Evolutionary conservation across 208 protist genomes (phyloP).

Genomic region (Trypanosoma vivax): DNA sequence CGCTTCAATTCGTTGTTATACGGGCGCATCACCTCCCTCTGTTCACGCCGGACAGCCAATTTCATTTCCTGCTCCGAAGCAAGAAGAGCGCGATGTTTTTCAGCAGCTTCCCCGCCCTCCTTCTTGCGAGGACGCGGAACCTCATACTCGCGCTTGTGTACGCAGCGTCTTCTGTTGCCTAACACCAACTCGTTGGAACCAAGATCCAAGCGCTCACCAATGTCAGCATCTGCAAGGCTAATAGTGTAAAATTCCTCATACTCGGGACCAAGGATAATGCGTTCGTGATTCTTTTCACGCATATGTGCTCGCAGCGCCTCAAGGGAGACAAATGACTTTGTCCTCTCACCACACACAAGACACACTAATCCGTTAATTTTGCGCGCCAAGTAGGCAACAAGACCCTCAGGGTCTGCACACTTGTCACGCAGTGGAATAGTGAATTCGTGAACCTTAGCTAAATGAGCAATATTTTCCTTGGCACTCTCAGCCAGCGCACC

Average conservation of each 20-base stretch:
- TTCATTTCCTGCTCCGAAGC: constrained; percentile 49
- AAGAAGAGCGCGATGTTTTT: constrained; percentile 53
- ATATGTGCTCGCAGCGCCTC: constrained; percentile 82
- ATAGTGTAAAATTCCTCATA: constrained; percentile 82
- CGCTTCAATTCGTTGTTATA: constrained; percentile 42
- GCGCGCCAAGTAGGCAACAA: constrained; percentile 74
- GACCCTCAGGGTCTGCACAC: constrained; percentile 52
- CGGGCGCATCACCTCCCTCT: constrained; percentile 42
- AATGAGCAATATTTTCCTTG: constrained; percentile 58
- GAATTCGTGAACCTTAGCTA: constrained; percentile 61
- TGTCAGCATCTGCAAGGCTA: constrained; percentile 50
- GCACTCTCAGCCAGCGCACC: constrained; percentile 39
- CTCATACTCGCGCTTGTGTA: constrained; percentile 57
- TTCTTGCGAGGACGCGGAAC: constrained; percentile 56
- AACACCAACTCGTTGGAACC: constrained; percentile 40
- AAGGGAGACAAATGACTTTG: constrained; percentile 57
- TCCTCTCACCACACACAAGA: constrained; percentile 83
- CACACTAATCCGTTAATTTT: constrained; percentile 87
- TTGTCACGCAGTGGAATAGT: constrained; percentile 58
- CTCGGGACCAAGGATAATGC: constrained; percentile 67
- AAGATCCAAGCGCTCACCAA: constrained; percentile 20
- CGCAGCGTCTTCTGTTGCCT: constrained; percentile 10
- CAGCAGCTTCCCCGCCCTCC: constrained; percentile 47
- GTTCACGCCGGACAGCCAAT: constrained; percentile 54
- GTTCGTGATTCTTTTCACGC: constrained; percentile 73